Conservation (phyloP, 192 early-diverging fungal species). For the Entrophospora sp. region DNA sequence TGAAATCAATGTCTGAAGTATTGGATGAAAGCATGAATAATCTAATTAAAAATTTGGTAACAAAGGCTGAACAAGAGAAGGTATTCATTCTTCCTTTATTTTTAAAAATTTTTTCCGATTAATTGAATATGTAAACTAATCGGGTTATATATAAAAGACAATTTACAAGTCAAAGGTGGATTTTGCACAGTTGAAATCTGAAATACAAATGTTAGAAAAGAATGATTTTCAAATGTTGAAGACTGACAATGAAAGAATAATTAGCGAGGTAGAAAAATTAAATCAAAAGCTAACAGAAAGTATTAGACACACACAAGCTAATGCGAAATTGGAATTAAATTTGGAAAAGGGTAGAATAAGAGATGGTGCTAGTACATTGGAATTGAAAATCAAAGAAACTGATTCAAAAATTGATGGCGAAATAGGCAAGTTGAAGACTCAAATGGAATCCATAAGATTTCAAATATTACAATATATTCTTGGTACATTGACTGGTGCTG, state of each 20-base stretch:
- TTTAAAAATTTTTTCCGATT: background rate
- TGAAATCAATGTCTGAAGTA: conserved; percentile 61
- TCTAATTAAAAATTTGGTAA: conserved; percentile 57
- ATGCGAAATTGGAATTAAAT: conserved; percentile 76
- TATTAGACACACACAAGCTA: conserved; percentile 71
- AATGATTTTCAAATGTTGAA: conserved; percentile 80
- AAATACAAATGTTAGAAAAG: conserved; percentile 82
- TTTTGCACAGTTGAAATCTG: conserved; percentile 79
- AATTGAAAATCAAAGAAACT: conserved; percentile 77
- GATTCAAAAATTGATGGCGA: conserved; percentile 85
- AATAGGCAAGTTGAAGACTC: conserved; percentile 66
- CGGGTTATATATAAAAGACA: conserved; percentile 28
- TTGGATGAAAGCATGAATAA: conserved; percentile 52
- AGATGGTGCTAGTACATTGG: conserved; percentile 75
- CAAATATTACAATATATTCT: conserved; percentile 75
- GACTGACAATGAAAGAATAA: conserved; percentile 69
- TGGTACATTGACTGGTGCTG: conserved; percentile 77
- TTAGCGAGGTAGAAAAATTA: conserved; percentile 78
- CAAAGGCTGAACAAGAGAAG: conserved; percentile 75
- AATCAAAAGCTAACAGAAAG: conserved; percentile 76
- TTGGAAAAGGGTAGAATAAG: conserved; percentile 83
- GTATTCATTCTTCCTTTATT: conserved; percentile 19
- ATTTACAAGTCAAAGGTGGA: conserved; percentile 84
- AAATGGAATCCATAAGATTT: conserved; percentile 86
- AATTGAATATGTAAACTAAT: background rate